These are phyloP conservation scores for Rhodotorula taiwanensis DNA, from an alignment of 768 basidiomycete genomes.

Conservation along the genomic window DNA sequence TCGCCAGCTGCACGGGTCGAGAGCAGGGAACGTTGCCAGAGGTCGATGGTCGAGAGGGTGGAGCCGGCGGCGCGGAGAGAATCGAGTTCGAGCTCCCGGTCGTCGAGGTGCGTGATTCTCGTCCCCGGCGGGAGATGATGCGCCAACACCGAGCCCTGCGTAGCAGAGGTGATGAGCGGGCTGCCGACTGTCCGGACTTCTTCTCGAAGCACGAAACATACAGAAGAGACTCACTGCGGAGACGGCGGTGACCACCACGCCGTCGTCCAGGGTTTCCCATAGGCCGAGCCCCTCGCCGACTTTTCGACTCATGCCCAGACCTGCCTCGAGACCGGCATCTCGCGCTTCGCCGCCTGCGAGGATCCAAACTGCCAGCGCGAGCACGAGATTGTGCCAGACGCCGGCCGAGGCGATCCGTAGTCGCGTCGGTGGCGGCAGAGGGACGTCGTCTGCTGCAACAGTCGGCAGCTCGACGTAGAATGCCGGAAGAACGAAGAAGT, in stretches of 20 bases:
- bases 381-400: slow-evolving; percentile 16
- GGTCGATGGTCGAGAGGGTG: not conserved
- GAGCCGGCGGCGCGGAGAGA: not conserved
- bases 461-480: slow-evolving; percentile 26
- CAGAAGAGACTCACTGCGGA: not conserved
- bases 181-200: too few species aligned
- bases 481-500: slow-evolving; percentile 21
- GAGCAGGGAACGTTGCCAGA: slow-evolving; percentile 1
- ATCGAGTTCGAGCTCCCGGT: slow-evolving; percentile 32
- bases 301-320: not conserved
- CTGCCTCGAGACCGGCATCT: too few species aligned
- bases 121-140: not conserved
- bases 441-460: too few species aligned
- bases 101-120: slow-evolving; percentile 24
- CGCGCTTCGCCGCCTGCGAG: too few species aligned
- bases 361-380: not conserved
- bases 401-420: slow-evolving; percentile 17
- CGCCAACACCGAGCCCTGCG: slow-evolving; percentile 4
- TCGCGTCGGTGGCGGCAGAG: not conserved
- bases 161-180: too few species aligned
- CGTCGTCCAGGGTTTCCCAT: not conserved
- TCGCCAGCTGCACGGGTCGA: not conserved
- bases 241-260: slow-evolving; percentile 2
- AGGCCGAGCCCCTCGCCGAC: not conserved
- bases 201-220: not conserved